Evolutionary conservation across 2,329 filamentous ascomycete species (phyloP), one percentile per base, ranked within the genome.

Genomic region (Fusarium sublunatum): DNA sequence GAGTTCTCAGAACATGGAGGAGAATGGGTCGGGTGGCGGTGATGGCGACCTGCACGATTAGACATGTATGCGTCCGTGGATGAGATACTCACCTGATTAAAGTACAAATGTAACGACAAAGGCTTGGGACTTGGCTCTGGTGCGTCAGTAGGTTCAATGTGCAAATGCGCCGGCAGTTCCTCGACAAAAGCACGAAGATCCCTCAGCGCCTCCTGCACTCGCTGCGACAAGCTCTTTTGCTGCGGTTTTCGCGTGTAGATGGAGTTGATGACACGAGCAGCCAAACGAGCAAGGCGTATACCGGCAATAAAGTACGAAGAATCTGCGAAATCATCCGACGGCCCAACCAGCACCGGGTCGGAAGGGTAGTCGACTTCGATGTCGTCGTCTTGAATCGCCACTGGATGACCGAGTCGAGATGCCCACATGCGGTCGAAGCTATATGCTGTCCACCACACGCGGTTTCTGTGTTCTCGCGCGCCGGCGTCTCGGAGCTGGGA

Each of bases 341-440:
- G 44, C 0, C 41, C 47, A 6, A 32, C 71, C 1, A 79, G 35
- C 1, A 70, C 64, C 1, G 73, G 68, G 11, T 76, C 73, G 0
- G 77, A 77, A 0, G 80, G 81, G 6, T 79, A 63, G 25, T 80
- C 76, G 5, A 81, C 77, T 29, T 78, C 72, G 5, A 83, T 82
- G 15, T 82, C 81, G 32, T 80, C 76, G 46, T 84, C 81, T 11
- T 77, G 75, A 6, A 84, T 78, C 35, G 80, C 79, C 7, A 80
- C 76, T 0, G 82, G 80, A 24, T 82, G 76, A 0, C 81, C 80
- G 46, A 83, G 75, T 42, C 82, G 80, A 0, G 80, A 79, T 4
- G 79, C 79, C 76, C 78, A 82, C 73, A 83, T 78, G 3, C 81
- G 76, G 53, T 82, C 79, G 22, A 81, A 72, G 8, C 72, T 76